Percentiles rank a stretch among this genome's conserved stretches.
These are phyloP conservation scores for Pseudogymnoascus verrucosus DNA, from an alignment of 2,329 filamentous ascomycete genomes.

Conservation along the genomic window DNA sequence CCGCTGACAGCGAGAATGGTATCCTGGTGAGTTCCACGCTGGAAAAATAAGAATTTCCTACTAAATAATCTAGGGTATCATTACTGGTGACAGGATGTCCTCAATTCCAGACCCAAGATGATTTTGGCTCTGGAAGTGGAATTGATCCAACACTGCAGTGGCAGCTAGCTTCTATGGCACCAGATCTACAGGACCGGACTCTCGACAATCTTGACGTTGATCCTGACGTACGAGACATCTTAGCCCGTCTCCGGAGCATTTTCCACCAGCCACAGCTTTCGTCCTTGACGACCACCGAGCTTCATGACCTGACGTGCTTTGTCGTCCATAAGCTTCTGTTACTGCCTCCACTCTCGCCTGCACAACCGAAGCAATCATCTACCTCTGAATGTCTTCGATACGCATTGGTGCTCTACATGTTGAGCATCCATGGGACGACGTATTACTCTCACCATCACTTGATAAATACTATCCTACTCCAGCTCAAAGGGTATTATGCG, in stretches of 20 bases:
- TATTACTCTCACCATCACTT: slow-evolving; percentile 46
- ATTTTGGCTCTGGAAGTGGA: slow-evolving; percentile 39
- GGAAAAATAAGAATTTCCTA: background rate
- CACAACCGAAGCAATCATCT: slow-evolving; percentile 13
- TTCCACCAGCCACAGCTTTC: slow-evolving; percentile 30
- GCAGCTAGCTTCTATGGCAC: slow-evolving; percentile 25
- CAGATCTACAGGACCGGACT: slow-evolving; percentile 19
- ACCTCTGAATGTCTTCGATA: slow-evolving; percentile 40
- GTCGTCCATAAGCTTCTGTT: slow-evolving; percentile 42
- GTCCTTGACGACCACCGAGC: slow-evolving; percentile 32
- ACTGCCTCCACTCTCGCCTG: slow-evolving; percentile 6
- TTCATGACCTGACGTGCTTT: slow-evolving; percentile 49
- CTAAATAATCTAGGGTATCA: slow-evolving; percentile 40
- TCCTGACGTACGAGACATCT: slow-evolving; percentile 12
- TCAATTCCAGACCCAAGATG: slow-evolving; percentile 45
- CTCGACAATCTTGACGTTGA: slow-evolving; percentile 29
- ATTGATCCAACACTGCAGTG: slow-evolving; percentile 43
- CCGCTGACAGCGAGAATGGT: slow-evolving; percentile 41
- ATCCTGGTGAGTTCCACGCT: background rate
- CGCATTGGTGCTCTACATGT: slow-evolving; percentile 42
- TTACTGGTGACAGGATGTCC: slow-evolving; percentile 45
- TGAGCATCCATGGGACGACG: slow-evolving; percentile 45
- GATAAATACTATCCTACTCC: slow-evolving; percentile 28
- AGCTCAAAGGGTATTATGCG: slow-evolving; percentile 28
- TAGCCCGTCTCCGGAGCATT: slow-evolving; percentile 22